Evolutionary conservation across 805 yeast species (phyloP), one percentile per base, ranked within the genome.

Genomic region (Dipodascopsis tothii): DNA sequence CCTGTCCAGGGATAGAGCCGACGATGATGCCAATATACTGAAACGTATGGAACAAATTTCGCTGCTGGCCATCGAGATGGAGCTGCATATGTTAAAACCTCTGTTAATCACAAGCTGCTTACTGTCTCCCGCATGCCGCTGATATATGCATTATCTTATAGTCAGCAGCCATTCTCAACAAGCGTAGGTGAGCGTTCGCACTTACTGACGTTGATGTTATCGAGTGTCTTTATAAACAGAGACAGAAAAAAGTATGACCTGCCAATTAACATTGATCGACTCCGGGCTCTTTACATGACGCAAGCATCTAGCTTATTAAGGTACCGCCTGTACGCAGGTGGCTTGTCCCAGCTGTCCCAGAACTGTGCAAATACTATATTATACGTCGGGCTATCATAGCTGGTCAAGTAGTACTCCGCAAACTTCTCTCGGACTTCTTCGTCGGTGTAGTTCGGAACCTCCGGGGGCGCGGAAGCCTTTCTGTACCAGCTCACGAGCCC

Each of bases 61-160:
- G 37, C 41, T 57, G 56, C 5, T 56, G 47, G 3, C 60, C 61
- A 9, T 42, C 19, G 37, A 54, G 37, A 5, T 40, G 20, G 1
- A 58, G 48, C 35, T 41, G 27, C 18, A 2, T 4, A 11, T 5
- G 16, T 16, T 41, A 37, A n/a, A n/a, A n/a, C n/a, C n/a, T n/a
- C n/a, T n/a, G n/a, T n/a, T n/a, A n/a, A n/a, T n/a, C n/a, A 16
- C n/a, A 33, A 9, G 7, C 16, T 17, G 22, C 43, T 35, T 19
- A 40, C 43, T 28, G 58, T 66, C 41, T 66, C 66, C 41, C 61
- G 51, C 56, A 71, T 56, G 0, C 73, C 71, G 30, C 65, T 60
- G 33, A 70, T 68, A 49, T 69, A 71, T 5, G 73, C 74, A 38
- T 69, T 69, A 37, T 62, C 43, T 7, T 35, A 25, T 22, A 40